Evolutionary conservation across 495 filamentous ascomycete genomes (phyloP).

Genomic region (Cenococcum geophilum): DNA sequence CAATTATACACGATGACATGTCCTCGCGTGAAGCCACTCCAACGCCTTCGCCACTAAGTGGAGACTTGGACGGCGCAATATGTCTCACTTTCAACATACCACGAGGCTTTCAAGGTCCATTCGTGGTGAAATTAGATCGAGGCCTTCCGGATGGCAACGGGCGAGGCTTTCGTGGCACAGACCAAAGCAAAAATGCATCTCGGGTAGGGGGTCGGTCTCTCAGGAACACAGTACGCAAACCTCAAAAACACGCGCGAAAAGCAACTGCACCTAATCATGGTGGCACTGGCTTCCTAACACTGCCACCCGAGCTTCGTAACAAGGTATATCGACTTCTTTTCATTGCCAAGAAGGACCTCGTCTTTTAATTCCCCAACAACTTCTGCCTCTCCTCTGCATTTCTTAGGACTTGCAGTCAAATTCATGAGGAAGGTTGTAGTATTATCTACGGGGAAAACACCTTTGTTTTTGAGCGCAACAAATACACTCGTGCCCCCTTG

Average conservation of each 20-base stretch:
- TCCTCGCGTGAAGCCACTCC: constrained; percentile 12
- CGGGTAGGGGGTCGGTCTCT: not conserved
- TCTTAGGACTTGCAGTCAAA: constrained; percentile 35
- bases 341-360: constrained; percentile 17
- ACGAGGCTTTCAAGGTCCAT: constrained; percentile 32
- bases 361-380: constrained; percentile 25
- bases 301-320: constrained; percentile 40
- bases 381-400: constrained; percentile 35
- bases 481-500: constrained; percentile 15
- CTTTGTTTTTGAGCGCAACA: constrained; percentile 34
- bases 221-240: not conserved
- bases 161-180: not conserved
- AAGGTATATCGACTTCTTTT: constrained; percentile 37
- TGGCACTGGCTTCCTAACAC: constrained; percentile 32
- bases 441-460: constrained; percentile 39
- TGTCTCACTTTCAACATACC: constrained; percentile 34
- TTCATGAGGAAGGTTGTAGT: constrained; percentile 35
- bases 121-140: constrained; percentile 25
- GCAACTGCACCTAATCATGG: constrained; percentile 21
- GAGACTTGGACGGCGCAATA: constrained; percentile 16
- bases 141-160: constrained; percentile 1
- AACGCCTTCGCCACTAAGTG: not conserved
- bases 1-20: constrained; percentile 22
- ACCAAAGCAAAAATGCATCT: not conserved
- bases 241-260: not conserved